Evolutionary conservation across 176 grass and related monocot species (phyloP), one percentile per base, ranked within the genome.

Genomic region (Musa troglodytarum): DNA sequence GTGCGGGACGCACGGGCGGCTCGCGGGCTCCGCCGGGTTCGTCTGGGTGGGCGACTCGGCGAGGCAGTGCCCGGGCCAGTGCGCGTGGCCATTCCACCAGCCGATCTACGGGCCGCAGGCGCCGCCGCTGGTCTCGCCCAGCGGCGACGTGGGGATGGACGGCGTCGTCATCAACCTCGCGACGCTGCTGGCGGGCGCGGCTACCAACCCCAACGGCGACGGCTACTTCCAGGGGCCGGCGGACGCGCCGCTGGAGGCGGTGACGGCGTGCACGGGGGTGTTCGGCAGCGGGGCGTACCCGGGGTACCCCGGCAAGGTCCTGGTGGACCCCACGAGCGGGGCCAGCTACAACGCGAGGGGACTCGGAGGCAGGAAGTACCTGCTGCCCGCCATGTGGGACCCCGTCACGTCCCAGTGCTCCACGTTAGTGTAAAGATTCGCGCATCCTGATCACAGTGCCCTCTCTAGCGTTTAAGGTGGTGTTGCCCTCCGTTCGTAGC

Each of bases 21-120:
- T 67, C 24, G 5, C 13, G 68, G 68, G 68, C 29, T 13, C 68
- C 15, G 34, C 68, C 29, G 28, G 68, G 29, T 70, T 70, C 68
- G 68, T 70, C 15, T 74, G 72, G 72, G 72, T 58, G 19, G 72
- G 72, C 8, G 25, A 74, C 72, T 34, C 72, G 23, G 21, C 17
- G 83, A 77, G 54, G 23, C 83, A 92, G 83, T 92, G 89, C 75
- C 78, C 86, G 10, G 86, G 86, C 23, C 89, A 92, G 62, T 88
- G 86, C 76, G 86, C 86, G 29, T 84, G 89, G 86, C 81, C 87
- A 53, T 90, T 93, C 71, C 82, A 85, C 69, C 82, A 89, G 80
- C 90, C 84, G 68, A 13, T 65, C 74, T 81, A 87, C 82, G 90
- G 90, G 6, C 87, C 90, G 26, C 87, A 93, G 82, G 72, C 64